These are phyloP conservation scores for Vitis hybrid DNA, from an alignment of 177 flowering plant species.

Conservation along the genomic window DNA sequence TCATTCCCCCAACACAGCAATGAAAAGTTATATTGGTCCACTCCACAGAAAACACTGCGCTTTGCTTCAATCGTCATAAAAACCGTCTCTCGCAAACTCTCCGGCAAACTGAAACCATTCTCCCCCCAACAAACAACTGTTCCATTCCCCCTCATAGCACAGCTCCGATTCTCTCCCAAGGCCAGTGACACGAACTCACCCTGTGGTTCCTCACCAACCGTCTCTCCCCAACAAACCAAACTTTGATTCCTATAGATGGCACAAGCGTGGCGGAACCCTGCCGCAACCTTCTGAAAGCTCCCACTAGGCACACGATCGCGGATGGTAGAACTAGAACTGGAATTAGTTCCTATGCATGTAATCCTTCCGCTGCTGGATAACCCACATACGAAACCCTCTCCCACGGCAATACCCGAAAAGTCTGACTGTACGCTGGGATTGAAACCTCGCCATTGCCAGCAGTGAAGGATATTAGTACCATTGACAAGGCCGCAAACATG, in stretches of 20 bases:
- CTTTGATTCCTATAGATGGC: slow-evolving; percentile 37
- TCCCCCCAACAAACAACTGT: slow-evolving; percentile 77
- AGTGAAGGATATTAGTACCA: slow-evolving; percentile 29
- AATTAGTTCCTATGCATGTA: slow-evolving; percentile 37
- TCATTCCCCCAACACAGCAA: slow-evolving; percentile 71
- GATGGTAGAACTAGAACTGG: neutral
- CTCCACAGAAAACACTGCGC: slow-evolving; percentile 61
- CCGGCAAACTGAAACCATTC: slow-evolving; percentile 44
- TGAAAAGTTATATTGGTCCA: slow-evolving; percentile 35
- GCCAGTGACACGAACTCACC: slow-evolving; percentile 56
- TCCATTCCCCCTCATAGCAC: slow-evolving; percentile 45
- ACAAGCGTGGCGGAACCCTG: slow-evolving; percentile 67
- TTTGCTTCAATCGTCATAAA: slow-evolving; percentile 51
- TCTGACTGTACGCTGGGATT: neutral
- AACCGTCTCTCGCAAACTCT: slow-evolving; percentile 11
- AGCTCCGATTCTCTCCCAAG: slow-evolving; percentile 57
- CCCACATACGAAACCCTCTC: slow-evolving; percentile 67
- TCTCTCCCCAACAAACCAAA: slow-evolving; percentile 71
- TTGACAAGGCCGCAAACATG: slow-evolving; percentile 53
- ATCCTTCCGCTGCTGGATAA: slow-evolving; percentile 28
- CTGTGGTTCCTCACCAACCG: slow-evolving; percentile 22
- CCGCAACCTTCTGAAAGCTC: slow-evolving; percentile 36
- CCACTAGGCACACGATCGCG: slow-evolving; percentile 21
- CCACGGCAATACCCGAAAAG: slow-evolving; percentile 54
- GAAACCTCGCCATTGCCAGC: slow-evolving; percentile 62